A percentile compares a stretch with the other conserved stretches of the same genome.
phyloP scores from a whole-genome alignment of 1,284 basidiomycete genomes.

The Trametes versicolor region DNA sequence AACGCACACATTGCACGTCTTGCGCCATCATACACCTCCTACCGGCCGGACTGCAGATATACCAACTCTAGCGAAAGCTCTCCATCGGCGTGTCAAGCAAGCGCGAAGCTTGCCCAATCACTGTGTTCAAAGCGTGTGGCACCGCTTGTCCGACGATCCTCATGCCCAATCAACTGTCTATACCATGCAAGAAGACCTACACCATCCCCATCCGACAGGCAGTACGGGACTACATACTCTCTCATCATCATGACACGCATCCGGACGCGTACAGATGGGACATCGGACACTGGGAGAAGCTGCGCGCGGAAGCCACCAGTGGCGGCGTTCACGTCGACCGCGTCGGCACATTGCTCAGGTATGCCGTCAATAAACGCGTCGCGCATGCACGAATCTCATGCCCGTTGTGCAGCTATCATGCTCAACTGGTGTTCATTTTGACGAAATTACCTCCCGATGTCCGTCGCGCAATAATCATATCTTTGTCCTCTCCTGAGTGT shows the following conservation, averaged over 20 bases:
- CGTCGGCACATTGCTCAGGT: conserved; percentile 50
- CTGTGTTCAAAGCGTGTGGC: background rate
- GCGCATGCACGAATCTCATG: background rate
- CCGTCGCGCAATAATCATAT: conserved; percentile 36
- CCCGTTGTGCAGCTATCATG: conserved; percentile 76
- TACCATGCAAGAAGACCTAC: conserved; percentile 83
- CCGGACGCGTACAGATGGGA: conserved; percentile 91
- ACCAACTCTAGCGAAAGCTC: no score
- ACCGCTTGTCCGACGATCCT: background rate
- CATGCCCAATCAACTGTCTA: conserved; percentile 83
- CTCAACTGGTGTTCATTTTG: conserved; percentile 84
- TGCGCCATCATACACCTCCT: no score
- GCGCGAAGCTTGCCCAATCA: background rate
- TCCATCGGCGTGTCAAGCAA: no score
- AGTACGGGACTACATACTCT: conserved; percentile 75
- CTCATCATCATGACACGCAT: conserved; percentile 77
- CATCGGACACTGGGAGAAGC: conserved; percentile 73
- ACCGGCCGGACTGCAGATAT: no score
- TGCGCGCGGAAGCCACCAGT: conserved; percentile 72
- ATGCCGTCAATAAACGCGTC: conserved; percentile 1
- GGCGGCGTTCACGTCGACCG: conserved; percentile 68
- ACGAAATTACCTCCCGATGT: conserved; percentile 79
- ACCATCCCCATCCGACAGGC: conserved; percentile 66
- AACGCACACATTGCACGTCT: no score
- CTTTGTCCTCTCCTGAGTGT: conserved; percentile 15